Percentiles rank a stretch among this genome's conserved stretches.
phyloP scores from a whole-genome alignment of 2,329 filamentous ascomycete genomes.

The Paracamarosporium sp. region DNA sequence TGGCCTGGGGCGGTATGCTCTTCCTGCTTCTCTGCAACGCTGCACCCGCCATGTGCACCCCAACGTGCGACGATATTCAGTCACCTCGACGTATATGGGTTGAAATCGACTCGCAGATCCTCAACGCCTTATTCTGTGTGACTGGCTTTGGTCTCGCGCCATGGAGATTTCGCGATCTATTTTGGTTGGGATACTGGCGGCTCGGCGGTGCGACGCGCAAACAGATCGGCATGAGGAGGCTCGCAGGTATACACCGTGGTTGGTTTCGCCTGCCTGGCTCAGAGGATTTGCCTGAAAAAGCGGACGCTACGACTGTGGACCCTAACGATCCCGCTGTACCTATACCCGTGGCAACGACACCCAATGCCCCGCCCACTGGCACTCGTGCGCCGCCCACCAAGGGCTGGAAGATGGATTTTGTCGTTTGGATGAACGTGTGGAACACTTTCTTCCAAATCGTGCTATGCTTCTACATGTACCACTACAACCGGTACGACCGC shows the following conservation, averaged over 20 bases:
- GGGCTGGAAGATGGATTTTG: conserved; percentile 79
- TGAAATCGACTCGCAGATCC: conserved; percentile 82
- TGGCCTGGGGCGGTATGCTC: conserved; percentile 91
- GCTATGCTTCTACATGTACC: conserved; percentile 85
- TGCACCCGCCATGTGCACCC: conserved; percentile 73
- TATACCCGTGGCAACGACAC: conserved; percentile 67
- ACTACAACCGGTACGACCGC: conserved; percentile 73
- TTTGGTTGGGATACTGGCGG: conserved; percentile 69
- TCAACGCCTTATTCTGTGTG: conserved; percentile 85
- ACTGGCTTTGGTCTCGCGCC: conserved; percentile 85
- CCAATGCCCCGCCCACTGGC: conserved; percentile 74
- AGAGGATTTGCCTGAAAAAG: conserved; percentile 55
- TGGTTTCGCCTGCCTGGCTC: conserved; percentile 80
- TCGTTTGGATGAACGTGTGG: conserved; percentile 78
- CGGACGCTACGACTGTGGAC: conserved; percentile 27
- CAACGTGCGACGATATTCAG: conserved; percentile 74
- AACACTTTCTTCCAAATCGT: conserved; percentile 81
- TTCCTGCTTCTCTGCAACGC: conserved; percentile 83
- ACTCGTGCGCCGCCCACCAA: conserved; percentile 70
- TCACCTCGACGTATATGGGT: conserved; percentile 84
- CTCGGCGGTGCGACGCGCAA: conserved; percentile 59
- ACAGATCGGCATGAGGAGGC: conserved; percentile 64
- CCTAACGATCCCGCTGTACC: conserved; percentile 62
- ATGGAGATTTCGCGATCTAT: conserved; percentile 83
- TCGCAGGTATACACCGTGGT: conserved; percentile 75